Conservation (phyloP, 1,139 yeast species). For the Taphrina sp. region DNA sequence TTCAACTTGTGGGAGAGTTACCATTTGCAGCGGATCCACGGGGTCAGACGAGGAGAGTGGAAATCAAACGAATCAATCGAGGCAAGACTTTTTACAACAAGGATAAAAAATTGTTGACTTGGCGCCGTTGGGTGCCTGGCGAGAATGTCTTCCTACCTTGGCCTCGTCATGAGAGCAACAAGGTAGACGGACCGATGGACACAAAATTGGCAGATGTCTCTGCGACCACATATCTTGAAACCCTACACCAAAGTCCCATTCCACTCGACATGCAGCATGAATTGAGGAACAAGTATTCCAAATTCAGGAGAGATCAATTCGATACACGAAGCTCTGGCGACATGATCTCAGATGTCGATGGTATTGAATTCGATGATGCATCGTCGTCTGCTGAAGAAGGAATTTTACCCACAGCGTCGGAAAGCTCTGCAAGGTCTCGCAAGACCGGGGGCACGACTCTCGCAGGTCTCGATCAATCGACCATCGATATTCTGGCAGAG, state of each 20-base stretch:
- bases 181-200: conserved; percentile 26
- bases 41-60: conserved; percentile 26
- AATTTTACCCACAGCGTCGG: not conserved
- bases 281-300: conserved; percentile 30
- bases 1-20: conserved; percentile 33
- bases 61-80: conserved; percentile 28
- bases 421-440: too few relatives aligned
- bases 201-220: conserved; percentile 17
- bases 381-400: not conserved
- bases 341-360: conserved; percentile 1
- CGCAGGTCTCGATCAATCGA: conserved; percentile 2
- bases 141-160: conserved; percentile 34
- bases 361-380: conserved; percentile 4
- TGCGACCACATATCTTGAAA: conserved; percentile 22
- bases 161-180: conserved; percentile 26
- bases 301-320: conserved; percentile 2
- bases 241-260: conserved; percentile 18
- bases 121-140: conserved; percentile 34
- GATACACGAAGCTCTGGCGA: not conserved
- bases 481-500: conserved; percentile 20
- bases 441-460: conserved; percentile 1
- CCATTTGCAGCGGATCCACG: conserved; percentile 21
- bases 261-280: conserved; percentile 22
- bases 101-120: conserved; percentile 33
- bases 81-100: conserved; percentile 33